Percentiles rank a stretch among this genome's conserved stretches.
Conservation (phyloP, 179 eudicot species). For the Heliamphora pulchella region DNA sequence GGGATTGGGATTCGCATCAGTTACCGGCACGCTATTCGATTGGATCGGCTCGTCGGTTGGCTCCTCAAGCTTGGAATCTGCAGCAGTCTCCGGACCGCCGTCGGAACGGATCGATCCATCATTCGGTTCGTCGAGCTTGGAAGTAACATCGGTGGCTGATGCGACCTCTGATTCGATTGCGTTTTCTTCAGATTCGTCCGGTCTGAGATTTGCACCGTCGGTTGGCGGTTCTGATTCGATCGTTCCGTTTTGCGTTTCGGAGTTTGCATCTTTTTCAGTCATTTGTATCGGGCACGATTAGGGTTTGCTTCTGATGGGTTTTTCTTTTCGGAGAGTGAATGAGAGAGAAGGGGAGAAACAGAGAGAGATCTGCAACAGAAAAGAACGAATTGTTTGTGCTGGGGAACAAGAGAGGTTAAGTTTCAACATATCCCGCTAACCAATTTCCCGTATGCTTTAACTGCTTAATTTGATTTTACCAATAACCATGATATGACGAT, state of each 20-base stretch:
- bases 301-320: background rate
- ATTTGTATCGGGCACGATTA: constrained; percentile 7
- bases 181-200: background rate
- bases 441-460: too few relatives aligned
- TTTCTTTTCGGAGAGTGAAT: background rate
- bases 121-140: constrained; percentile 15
- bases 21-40: background rate
- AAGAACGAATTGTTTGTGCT: too few relatives aligned
- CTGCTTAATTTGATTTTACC: too few relatives aligned
- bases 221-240: constrained; percentile 4
- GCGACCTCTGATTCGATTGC: constrained; percentile 14
- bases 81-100: constrained; percentile 13
- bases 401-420: too few relatives aligned
- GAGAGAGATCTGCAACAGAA: background rate
- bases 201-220: constrained; percentile 5
- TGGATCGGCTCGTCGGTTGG: constrained; percentile 2
- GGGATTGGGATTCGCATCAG: constrained; percentile 19
- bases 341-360: background rate
- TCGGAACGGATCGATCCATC: constrained; percentile 15
- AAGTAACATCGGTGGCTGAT: constrained; percentile 11
- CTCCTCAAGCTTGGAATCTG: constrained; percentile 13
- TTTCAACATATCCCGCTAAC: too few relatives aligned
- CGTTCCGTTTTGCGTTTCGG: constrained; percentile 23
- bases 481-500: too few relatives aligned
- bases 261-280: constrained; percentile 28